Base-by-base conservation (phyloP, 805 yeast species). In the Yamadazyma sp. region DNA sequence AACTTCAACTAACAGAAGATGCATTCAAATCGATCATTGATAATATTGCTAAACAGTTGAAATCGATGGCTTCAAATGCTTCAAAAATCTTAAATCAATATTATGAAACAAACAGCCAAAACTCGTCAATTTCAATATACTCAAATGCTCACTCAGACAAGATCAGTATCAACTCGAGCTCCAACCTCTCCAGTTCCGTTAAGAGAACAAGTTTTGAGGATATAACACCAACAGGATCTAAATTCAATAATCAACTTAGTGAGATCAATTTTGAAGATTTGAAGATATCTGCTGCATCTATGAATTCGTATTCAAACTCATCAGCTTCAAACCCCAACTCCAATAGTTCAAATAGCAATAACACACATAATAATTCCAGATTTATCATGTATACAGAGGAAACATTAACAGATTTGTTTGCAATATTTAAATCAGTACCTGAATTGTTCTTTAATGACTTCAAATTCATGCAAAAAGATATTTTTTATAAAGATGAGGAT, bases 401-500 rank as follows among this genome's bases (percentile, higher is more conserved):
- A 35, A 43, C 62, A 21, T 39, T 66, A 14, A 40, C 62, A 3
- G 64, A 62, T 29, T 43, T 62, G 9, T 57, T 65, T 38, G 38
- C 49, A 7, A 51, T 65, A 3, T 66, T 65, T 40, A 45, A 48
- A 4, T 56, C 58, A 0, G 55, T 55, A 1, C 69, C 73, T 1
- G 55, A 52, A 13, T 44, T 55, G 16, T 66, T 58, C 39, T 61
- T 61, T 37, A 56, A 55, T 31, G 65, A 60, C 23, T 26, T 33
- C 10, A 34, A 38, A 7, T 37, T 56, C 23, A 51, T 55, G 56
- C 35, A 49, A 19, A 49, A 44, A n/a, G 39, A 40, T 7, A 41
- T 42, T 21, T 40, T 50, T 11, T 22, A 29, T 19, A 19, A 23
- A 10, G 42, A 43, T 10, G 46, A 41, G 20, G 49, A 45, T 11